A percentile compares a stretch with the other conserved stretches of the same genome.
These are phyloP conservation scores for Candida sp. DNA, from an alignment of 1,139 yeast genomes.

Conservation along the genomic window DNA sequence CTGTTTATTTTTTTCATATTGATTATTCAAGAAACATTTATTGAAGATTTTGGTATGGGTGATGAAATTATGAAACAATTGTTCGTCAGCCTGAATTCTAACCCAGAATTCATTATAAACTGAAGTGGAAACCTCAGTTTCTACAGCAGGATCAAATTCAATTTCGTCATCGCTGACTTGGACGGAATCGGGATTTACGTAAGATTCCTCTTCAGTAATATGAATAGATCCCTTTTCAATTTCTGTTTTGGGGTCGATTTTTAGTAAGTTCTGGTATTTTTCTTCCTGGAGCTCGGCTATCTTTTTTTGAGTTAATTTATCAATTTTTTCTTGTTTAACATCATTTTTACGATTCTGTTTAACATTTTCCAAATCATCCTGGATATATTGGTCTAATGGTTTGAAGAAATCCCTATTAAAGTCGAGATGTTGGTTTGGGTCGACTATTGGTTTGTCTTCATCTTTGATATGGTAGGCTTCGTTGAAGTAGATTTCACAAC, in stretches of 20 bases:
- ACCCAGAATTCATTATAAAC: slow-evolving; percentile 6
- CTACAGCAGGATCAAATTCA: slow-evolving; percentile 2
- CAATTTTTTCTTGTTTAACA: slow-evolving; percentile 4
- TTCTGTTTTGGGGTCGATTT: slow-evolving; percentile 4
- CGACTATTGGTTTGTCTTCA: slow-evolving; percentile 5
- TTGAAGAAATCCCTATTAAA: slow-evolving; percentile 12
- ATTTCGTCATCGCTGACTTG: slow-evolving; percentile 4
- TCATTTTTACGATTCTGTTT: slow-evolving; percentile 2
- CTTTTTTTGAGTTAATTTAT: slow-evolving; percentile 2
- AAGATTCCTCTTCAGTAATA: slow-evolving; percentile 1
- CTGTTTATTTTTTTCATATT: slow-evolving; percentile 3
- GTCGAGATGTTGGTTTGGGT: slow-evolving; percentile 12
- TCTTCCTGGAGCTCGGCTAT: slow-evolving; percentile 5
- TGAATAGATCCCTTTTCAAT: slow-evolving; percentile 7
- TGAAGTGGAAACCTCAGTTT: slow-evolving; percentile 3
- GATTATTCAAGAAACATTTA: slow-evolving; percentile 31
- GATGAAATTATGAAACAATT: slow-evolving; percentile 34
- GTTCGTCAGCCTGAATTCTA: slow-evolving; percentile 20
- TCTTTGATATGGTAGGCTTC: slow-evolving; percentile 3
- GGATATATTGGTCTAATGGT: slow-evolving; percentile 11
- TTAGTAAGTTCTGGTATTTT: neutral
- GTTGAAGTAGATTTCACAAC: slow-evolving; percentile 12
- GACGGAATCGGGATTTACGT: neutral
- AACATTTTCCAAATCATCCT: slow-evolving; percentile 5
- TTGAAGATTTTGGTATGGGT: slow-evolving; percentile 40